Conservation (phyloP, 306 rosid species). For the Myrica gale region DNA sequence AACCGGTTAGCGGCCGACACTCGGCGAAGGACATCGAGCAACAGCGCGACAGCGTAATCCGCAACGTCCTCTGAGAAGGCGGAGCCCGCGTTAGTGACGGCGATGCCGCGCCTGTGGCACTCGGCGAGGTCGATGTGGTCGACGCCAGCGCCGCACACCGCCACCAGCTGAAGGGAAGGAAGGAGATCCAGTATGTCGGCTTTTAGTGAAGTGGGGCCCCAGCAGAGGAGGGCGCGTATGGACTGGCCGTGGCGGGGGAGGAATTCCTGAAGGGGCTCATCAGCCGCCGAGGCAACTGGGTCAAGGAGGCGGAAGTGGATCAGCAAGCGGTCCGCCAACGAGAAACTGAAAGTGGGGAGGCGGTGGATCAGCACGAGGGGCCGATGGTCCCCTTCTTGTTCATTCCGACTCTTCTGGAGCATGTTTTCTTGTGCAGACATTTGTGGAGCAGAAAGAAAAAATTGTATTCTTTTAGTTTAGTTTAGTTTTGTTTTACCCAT, state of each 20-base stretch:
- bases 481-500: too few species aligned
- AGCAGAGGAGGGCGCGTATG: not conserved
- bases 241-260: not conserved
- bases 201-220: not conserved
- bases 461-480: too few species aligned
- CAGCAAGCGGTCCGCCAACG: not conserved
- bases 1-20: conserved; percentile 13
- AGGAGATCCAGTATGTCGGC: conserved; percentile 8
- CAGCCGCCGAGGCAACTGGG: not conserved
- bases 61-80: conserved; percentile 17
- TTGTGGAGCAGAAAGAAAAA: too few species aligned
- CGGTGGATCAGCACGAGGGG: conserved; percentile 17
- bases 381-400: not conserved
- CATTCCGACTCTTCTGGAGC: too few species aligned
- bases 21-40: conserved; percentile 23
- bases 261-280: not conserved
- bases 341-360: not conserved
- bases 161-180: conserved; percentile 21
- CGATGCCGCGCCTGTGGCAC: conserved; percentile 17
- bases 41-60: conserved; percentile 24
- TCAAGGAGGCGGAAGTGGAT: conserved; percentile 20
- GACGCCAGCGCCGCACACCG: not conserved
- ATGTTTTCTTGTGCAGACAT: too few species aligned
- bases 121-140: conserved; percentile 20
- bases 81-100: conserved; percentile 23